phyloP scores from a whole-genome alignment of 345 rosid species.

The Euclidium syriacum region DNA sequence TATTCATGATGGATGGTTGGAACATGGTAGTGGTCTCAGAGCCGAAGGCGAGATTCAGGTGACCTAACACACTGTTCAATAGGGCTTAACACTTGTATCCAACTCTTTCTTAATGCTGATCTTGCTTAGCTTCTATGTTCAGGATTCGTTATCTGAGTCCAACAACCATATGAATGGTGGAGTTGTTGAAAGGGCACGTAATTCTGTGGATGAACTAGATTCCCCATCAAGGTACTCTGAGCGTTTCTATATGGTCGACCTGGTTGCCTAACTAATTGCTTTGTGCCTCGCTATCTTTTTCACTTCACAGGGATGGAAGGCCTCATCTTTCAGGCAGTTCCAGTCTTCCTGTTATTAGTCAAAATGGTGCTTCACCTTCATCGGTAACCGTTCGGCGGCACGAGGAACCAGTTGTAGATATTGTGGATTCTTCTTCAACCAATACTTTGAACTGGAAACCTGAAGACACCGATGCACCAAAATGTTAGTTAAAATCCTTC shows the following conservation, averaged over 20 bases:
- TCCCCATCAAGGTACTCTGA: conserved; percentile 46
- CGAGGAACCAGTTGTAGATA: conserved; percentile 26
- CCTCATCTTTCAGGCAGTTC: conserved; percentile 35
- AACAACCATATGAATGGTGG: conserved; percentile 54
- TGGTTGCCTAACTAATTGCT: conserved; percentile 13
- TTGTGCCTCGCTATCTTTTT: conserved; percentile 15
- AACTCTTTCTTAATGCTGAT: conserved; percentile 9
- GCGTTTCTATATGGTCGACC: neutral
- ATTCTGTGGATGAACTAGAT: conserved; percentile 36
- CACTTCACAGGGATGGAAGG: conserved; percentile 45
- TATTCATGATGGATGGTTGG: conserved; percentile 62
- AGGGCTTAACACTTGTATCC: conserved; percentile 11
- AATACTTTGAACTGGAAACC: conserved; percentile 45
- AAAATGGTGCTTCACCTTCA: conserved; percentile 36
- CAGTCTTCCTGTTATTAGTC: conserved; percentile 29
- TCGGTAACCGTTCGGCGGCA: conserved; percentile 27
- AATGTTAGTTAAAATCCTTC: conserved; percentile 47
- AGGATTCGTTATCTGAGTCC: conserved; percentile 56
- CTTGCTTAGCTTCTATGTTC: conserved; percentile 8
- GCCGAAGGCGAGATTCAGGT: conserved; percentile 51
- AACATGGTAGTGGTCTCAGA: conserved; percentile 37
- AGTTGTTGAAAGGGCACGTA: conserved; percentile 40
- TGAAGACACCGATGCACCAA: conserved; percentile 63
- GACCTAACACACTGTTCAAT: neutral
- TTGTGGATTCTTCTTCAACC: conserved; percentile 36